Conservation (phyloP, 768 basidiomycete genomes). For the Rhodotorula sphaerocarpa region DNA sequence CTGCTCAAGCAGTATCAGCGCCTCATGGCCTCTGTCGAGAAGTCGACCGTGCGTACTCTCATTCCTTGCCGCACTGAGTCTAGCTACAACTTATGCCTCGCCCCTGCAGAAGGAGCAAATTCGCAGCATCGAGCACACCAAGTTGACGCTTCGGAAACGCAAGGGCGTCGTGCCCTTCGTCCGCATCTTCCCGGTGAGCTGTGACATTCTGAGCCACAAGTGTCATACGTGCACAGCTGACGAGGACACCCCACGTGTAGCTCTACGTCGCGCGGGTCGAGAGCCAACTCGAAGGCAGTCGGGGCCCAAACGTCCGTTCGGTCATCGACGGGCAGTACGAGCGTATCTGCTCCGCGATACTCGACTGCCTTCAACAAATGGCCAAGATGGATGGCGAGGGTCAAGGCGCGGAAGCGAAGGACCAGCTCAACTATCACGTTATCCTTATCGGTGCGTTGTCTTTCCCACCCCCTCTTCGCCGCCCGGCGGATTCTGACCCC, state of each 20-base stretch:
- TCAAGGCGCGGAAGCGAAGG: conserved; percentile 72
- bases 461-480: not conserved
- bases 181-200: conserved; percentile 73
- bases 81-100: conserved; percentile 4
- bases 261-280: conserved; percentile 73
- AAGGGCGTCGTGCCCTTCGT: conserved; percentile 86
- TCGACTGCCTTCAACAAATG: conserved; percentile 87
- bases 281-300: conserved; percentile 65
- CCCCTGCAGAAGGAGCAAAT: conserved; percentile 67
- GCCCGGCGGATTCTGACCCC: not conserved
- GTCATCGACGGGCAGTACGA: conserved; percentile 78
- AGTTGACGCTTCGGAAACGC: conserved; percentile 82
- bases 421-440: conserved; percentile 91
- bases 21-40: conserved; percentile 55
- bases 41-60: conserved; percentile 47
- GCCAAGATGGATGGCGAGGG: conserved; percentile 83
- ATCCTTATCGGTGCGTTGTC: conserved; percentile 71
- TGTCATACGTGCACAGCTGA: not conserved
- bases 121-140: conserved; percentile 78
- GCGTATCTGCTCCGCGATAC: conserved; percentile 78
- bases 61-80: too few relatives aligned
- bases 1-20: conserved; percentile 69
- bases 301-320: conserved; percentile 65
- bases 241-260: conserved; percentile 28
- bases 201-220: not conserved